phyloP scores from a whole-genome alignment of 164 flowering plant species.

The Chloranthus sessilifolius region DNA sequence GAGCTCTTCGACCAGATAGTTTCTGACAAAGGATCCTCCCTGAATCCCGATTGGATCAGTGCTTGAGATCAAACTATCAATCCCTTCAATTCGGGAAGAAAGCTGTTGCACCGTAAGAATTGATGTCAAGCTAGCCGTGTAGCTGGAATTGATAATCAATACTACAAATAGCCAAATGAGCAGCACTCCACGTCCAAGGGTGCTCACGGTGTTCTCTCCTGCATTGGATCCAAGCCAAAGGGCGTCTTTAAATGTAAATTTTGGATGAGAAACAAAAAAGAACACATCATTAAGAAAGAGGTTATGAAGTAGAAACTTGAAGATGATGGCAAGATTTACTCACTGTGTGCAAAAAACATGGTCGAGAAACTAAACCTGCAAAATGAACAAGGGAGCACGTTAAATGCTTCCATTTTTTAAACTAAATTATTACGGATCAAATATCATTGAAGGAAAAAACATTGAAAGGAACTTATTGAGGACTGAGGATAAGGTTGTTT shows the following conservation, averaged over 20 bases:
- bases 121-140: slow-evolving; percentile 96
- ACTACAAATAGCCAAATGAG: slow-evolving; percentile 91
- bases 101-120: slow-evolving; percentile 90
- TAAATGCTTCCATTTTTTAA: no score
- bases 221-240: slow-evolving; percentile 18
- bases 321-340: slow-evolving; percentile 21
- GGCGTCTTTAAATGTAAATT: background rate
- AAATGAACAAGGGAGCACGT: no score
- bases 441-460: no score
- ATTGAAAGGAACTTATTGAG: no score
- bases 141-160: slow-evolving; percentile 86
- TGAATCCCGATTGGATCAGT: slow-evolving; percentile 70
- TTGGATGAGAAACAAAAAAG: no score
- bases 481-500: no score
- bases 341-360: slow-evolving; percentile 91
- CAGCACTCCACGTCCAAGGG: slow-evolving; percentile 74
- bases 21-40: slow-evolving; percentile 77
- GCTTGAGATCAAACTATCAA: slow-evolving; percentile 64
- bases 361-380: slow-evolving; percentile 98
- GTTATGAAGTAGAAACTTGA: background rate
- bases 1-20: slow-evolving; percentile 65
- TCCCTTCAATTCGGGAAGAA: slow-evolving; percentile 65
- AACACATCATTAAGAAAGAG: no score
- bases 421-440: no score
- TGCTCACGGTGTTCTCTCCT: slow-evolving; percentile 90